Evolutionary conservation across 2,329 filamentous ascomycete species (phyloP).

Genomic region (Karstenula rhodostoma): DNA sequence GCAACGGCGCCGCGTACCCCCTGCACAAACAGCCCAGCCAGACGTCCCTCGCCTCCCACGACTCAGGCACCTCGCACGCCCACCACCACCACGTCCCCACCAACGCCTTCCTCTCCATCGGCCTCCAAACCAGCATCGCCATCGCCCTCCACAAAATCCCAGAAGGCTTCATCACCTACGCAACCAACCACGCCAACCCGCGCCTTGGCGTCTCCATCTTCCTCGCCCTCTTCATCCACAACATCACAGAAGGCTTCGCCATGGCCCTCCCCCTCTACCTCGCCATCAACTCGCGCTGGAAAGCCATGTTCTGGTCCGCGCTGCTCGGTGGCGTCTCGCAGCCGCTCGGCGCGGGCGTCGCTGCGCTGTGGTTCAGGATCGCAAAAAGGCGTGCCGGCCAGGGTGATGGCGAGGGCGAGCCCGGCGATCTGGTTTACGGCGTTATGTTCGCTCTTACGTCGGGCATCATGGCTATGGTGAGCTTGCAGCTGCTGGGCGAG

Average conservation of each 20-base stretch:
- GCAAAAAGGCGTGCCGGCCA: constrained; percentile 62
- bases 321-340: constrained; percentile 87
- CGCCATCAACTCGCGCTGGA: constrained; percentile 79
- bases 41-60: constrained; percentile 29
- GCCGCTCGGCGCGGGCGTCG: constrained; percentile 83
- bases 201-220: constrained; percentile 90
- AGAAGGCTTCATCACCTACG: constrained; percentile 87
- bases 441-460: constrained; percentile 88
- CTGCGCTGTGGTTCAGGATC: constrained; percentile 84
- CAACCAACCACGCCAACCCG: constrained; percentile 95
- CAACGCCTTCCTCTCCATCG: constrained; percentile 92
- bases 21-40: constrained; percentile 25
- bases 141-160: constrained; percentile 97
- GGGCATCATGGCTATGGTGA: constrained; percentile 95
- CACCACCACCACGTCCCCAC: constrained; percentile 93
- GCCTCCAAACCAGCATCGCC: constrained; percentile 93
- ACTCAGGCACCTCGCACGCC: constrained; percentile 1
- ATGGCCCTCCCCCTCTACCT: constrained; percentile 93
- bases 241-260: constrained; percentile 96
- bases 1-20: constrained; percentile 6
- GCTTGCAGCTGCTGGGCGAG: constrained; percentile 87
- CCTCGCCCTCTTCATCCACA: constrained; percentile 95
- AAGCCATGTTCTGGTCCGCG: constrained; percentile 85
- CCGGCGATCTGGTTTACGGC: constrained; percentile 71
- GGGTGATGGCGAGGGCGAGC: constrained; percentile 51